Evolutionary conservation across 2,329 filamentous ascomycete species (phyloP).

Genomic region (Fusarium sterilihyphosum): DNA sequence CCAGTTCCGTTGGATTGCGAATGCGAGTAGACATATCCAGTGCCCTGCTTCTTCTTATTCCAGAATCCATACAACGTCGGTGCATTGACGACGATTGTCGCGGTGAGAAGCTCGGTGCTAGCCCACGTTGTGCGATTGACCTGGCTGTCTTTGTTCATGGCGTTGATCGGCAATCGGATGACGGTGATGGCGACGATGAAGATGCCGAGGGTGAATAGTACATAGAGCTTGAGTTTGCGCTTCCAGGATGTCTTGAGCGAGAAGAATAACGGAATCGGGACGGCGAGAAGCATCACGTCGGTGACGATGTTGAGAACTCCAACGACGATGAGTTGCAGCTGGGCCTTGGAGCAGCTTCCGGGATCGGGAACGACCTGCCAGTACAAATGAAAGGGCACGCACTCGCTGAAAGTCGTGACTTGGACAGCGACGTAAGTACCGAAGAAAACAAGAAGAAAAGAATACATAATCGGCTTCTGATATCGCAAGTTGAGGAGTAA

Average conservation of each 20-base stretch:
- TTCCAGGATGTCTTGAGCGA: constrained; percentile 41
- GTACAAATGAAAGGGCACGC: constrained; percentile 24
- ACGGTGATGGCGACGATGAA: constrained; percentile 53
- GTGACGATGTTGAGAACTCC: constrained; percentile 41
- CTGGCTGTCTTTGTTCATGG: constrained; percentile 48
- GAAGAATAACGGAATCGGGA: constrained; percentile 43
- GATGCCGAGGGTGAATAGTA: constrained; percentile 50
- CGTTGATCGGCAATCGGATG: constrained; percentile 52
- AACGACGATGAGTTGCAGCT: constrained; percentile 34
- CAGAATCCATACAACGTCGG: constrained; percentile 50
- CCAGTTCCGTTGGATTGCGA: not conserved
- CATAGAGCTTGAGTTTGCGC: constrained; percentile 47
- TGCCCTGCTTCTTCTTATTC: constrained; percentile 36
- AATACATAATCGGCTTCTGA: constrained; percentile 17
- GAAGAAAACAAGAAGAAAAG: constrained; percentile 27
- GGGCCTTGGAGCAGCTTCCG: constrained; percentile 28
- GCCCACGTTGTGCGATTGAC: constrained; percentile 51
- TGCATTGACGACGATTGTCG: constrained; percentile 50
- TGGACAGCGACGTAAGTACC: constrained; percentile 23
- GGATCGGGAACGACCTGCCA: constrained; percentile 34
- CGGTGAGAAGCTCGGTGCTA: constrained; percentile 49
- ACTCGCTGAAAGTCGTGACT: constrained; percentile 35
- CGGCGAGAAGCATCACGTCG: constrained; percentile 42
- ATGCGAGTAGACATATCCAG: not conserved
- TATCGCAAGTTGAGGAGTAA: constrained; percentile 19